These are phyloP conservation scores for Rhamnella rubrinervis DNA, from an alignment of 331 rosid species.

Conservation along the genomic window DNA sequence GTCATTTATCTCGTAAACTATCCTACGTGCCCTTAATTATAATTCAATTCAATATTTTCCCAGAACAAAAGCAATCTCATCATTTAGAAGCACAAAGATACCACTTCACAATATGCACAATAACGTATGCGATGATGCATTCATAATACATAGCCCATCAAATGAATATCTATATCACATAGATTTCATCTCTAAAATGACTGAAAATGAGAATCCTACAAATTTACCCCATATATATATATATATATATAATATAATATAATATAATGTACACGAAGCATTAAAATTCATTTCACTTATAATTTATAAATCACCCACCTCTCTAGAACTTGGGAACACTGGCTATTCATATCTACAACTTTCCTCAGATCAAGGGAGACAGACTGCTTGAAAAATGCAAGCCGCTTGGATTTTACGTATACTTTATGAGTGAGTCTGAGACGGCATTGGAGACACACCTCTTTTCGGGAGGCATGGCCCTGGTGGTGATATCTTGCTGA, in stretches of 20 bases:
- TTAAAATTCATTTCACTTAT: conserved; percentile 32
- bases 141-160: background rate
- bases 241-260: no score
- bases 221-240: conserved; percentile 6
- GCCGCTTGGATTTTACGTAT: conserved; percentile 35
- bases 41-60: no score
- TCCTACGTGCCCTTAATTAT: background rate
- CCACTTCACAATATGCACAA: conserved; percentile 4
- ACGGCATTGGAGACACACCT: conserved; percentile 27
- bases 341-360: conserved; percentile 56
- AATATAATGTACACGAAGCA: conserved; percentile 33
- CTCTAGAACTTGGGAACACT: conserved; percentile 24
- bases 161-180: conserved; percentile 33
- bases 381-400: conserved; percentile 49
- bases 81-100: background rate
- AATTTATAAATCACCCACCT: conserved; percentile 14
- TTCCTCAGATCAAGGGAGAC: conserved; percentile 30
- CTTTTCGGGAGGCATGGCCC: conserved; percentile 18
- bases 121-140: background rate
- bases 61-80: no score
- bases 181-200: conserved; percentile 10
- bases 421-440: conserved; percentile 24
- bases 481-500: conserved; percentile 27
- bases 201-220: conserved; percentile 21
- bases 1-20: no score